Base-by-base conservation (phyloP, 2,329 filamentous ascomycete species). In the Xylariaceae sp. region DNA sequence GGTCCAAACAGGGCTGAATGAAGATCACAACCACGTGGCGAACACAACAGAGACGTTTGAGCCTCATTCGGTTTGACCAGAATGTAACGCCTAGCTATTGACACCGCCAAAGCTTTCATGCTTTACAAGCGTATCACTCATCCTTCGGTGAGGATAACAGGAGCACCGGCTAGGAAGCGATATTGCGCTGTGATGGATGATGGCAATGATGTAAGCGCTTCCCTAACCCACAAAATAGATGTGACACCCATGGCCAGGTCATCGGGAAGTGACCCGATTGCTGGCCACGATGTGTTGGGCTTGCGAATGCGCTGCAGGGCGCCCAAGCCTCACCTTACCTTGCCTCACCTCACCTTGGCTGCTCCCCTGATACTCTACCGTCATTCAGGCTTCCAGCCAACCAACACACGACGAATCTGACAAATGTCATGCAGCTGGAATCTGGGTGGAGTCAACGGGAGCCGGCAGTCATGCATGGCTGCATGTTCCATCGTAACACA, bases 221-320 rank as follows among this genome's bases (percentile, higher is more conserved):
- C 58, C 61, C 61, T 59, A 61, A 63, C 61, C 61, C 61, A 63
- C 13, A 23, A 35, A 50, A 44, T 53, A 53, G 53, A 55, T 55
- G 15, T 18, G 51, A 52, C 15, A 23, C 37, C 37, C 50, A 44
- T 52, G 42, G 8, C 58, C 53, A 63, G 59, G 58, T 58, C 51
- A 51, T 52, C 56, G 51, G 58, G 48, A 53, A 54, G 47, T 42
- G 15, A 49, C 56, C 56, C 58, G 58, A 61, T 61, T 59, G 56
- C 51, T 52, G 47, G 58, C 51, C 13, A 35, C 57, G 37, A 53
- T 56, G 54, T 47, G 61, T 61, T 61, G 48, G 59, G 56, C 56
- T 56, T 48, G 15, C 34, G 8, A 45, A 55, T 50, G 56, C 45
- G 53, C 35, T 11, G 17, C 42, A 35, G 48, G 42, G 52, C 42